Base-by-base conservation (phyloP, 345 rosid genomes). In the Streptanthus diversifolius region DNA sequence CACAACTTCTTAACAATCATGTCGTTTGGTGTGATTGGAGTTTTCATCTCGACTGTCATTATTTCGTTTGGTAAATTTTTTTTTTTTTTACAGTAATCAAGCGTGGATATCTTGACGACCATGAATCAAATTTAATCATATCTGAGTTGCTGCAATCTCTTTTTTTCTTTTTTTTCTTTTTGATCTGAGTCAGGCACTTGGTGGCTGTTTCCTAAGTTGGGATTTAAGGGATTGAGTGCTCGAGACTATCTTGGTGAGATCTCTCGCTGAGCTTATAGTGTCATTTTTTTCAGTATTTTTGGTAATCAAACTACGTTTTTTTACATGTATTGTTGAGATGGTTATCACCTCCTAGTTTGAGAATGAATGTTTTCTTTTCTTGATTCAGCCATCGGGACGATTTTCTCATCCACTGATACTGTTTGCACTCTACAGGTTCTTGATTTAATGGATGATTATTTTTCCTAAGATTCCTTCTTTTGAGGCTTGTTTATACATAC, bases 351-450 rank as follows among this genome's bases (percentile, higher is more conserved):
- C 11, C 24, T 13, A 57, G 29, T 60, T 39, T 63, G 17, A 19
- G 53, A 40, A 18, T 73, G 77, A 73, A 67, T 58, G 51, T 40
- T 14, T 57, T 17, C 33, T 68, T 58, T 27, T 62, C 47, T 57
- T 75, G 75, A 48, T 74, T 68, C 88, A 93, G 98, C 92, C 24
- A 51, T 93, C 2, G 98, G 98, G 49, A 84, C 98, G 5, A 93
- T 93, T 33, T 90, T 90, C 80, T 93, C 97, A 0, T 83, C 97
- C 22, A 93, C 96, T 17, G 98, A 93, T 79, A 89, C 97, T 63
- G 97, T 93, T 49, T 90, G 97, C 70, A 93, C 97, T 1, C 87
- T 93, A 64, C 97, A 93, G 97, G 98, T 93, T 27, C 70, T 32
- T 73, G 29, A 36, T 72, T 72, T 33, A 6, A 12, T 0, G 6